Evolutionary conservation across 352 stramenopile genomes (phyloP).

Genomic region (Globisporangium parvum): DNA sequence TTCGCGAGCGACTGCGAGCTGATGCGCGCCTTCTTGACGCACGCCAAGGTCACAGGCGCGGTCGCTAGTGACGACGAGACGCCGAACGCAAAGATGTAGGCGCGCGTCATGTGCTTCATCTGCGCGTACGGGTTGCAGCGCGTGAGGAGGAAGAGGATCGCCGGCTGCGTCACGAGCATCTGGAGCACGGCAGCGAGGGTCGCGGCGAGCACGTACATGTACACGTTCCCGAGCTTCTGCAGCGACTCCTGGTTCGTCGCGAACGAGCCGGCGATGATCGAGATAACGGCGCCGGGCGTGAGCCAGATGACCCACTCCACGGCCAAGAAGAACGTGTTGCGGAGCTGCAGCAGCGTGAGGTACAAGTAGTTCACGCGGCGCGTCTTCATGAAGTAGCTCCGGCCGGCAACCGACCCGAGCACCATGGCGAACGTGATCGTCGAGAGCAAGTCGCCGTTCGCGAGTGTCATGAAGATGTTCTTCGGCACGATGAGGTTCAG

Average conservation of each 20-base stretch:
- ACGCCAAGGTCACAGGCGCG: conserved; percentile 55
- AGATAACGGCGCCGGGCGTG: conserved; percentile 60
- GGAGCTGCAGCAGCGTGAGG: conserved; percentile 52
- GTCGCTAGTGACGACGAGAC: conserved; percentile 62
- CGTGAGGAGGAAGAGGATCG: conserved; percentile 59
- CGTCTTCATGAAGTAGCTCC: conserved; percentile 55
- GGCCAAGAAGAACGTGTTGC: conserved; percentile 65
- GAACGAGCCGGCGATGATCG: conserved; percentile 56
- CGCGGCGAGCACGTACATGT: conserved; percentile 43
- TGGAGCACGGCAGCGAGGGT: conserved; percentile 30
- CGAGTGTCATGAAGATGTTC: conserved; percentile 56
- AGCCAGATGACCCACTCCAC: conserved; percentile 67
- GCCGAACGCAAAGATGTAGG: conserved; percentile 65
- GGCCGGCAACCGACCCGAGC: conserved; percentile 47
- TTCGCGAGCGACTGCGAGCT: conserved; percentile 71
- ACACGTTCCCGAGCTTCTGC: conserved; percentile 35
- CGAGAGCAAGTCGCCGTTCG: conserved; percentile 42
- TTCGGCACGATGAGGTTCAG: conserved; percentile 48
- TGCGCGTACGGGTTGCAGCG: conserved; percentile 63
- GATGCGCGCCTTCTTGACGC: conserved; percentile 49
- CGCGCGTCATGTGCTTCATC: conserved; percentile 55
- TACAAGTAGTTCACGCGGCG: conserved; percentile 63
- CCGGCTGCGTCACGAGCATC: conserved; percentile 48
- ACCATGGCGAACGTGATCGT: conserved; percentile 72
- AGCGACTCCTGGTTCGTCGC: conserved; percentile 39